Evolutionary conservation across 805 yeast species (phyloP).

Genomic region (Metschnikowia lachancei): DNA sequence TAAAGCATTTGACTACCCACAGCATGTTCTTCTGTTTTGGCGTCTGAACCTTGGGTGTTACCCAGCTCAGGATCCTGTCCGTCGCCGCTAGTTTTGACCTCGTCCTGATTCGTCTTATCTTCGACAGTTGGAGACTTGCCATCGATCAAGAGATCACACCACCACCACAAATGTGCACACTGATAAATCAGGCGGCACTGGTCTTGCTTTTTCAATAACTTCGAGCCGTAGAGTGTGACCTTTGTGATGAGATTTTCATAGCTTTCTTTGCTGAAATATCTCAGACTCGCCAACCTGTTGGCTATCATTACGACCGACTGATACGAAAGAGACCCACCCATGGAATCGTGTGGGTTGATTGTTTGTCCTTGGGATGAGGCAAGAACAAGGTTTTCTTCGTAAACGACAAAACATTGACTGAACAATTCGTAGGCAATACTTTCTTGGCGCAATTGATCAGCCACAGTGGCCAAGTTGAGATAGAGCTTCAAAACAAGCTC

Average conservation of each 20-base stretch:
- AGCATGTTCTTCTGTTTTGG: slow-evolving; percentile 35
- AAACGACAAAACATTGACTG: slow-evolving; percentile 81
- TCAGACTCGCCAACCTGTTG: slow-evolving; percentile 42
- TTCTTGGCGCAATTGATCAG: slow-evolving; percentile 71
- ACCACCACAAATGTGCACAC: slow-evolving; percentile 95
- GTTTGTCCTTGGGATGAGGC: slow-evolving; percentile 17
- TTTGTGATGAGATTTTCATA: slow-evolving; percentile 82
- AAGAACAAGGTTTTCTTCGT: slow-evolving; percentile 56
- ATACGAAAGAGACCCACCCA: slow-evolving; percentile 47
- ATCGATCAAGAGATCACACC: slow-evolving; percentile 53
- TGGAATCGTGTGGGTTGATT: slow-evolving; percentile 36
- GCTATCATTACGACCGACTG: slow-evolving; percentile 48
- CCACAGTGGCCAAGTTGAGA: slow-evolving; percentile 65
- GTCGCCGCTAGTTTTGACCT: slow-evolving; percentile 14
- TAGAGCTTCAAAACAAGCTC: slow-evolving; percentile 48
- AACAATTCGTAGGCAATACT: slow-evolving; percentile 84
- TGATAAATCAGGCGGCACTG: slow-evolving; percentile 88
- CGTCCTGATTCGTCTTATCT: neutral
- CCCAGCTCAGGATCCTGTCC: slow-evolving; percentile 23
- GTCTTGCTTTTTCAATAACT: slow-evolving; percentile 84
- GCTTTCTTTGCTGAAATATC: slow-evolving; percentile 56
- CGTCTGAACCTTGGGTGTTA: slow-evolving; percentile 13
- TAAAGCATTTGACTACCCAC: slow-evolving; percentile 19
- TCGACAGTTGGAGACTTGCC: slow-evolving; percentile 28
- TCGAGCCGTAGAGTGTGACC: slow-evolving; percentile 83